phyloP scores from a whole-genome alignment of 2,329 filamentous ascomycete genomes.

The Epichloe festucae region DNA sequence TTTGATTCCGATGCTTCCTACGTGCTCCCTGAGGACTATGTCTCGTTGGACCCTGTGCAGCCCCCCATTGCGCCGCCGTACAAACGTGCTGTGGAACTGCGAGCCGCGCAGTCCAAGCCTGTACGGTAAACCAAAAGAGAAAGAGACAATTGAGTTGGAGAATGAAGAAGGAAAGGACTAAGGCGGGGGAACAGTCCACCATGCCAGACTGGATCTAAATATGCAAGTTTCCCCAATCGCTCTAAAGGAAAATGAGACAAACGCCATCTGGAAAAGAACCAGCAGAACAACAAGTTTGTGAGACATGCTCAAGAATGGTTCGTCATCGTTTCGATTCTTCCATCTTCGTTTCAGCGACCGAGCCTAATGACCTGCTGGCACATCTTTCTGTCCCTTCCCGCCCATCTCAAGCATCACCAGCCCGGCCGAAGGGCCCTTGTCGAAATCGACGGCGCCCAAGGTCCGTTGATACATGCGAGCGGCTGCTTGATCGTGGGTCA shows the following conservation, averaged over 20 bases:
- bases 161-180: not conserved
- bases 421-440: conserved; percentile 27
- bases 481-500: conserved; percentile 30
- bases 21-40: conserved; percentile 70
- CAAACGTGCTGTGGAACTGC: conserved; percentile 73
- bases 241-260: not conserved
- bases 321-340: not conserved
- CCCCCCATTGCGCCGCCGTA: conserved; percentile 97
- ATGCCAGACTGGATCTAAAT: not conserved
- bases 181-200: not conserved
- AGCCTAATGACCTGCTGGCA: conserved; percentile 18
- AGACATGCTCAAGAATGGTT: not conserved
- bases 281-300: not conserved
- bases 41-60: conserved; percentile 83
- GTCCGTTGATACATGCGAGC: conserved; percentile 34
- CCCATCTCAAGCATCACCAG: conserved; percentile 29
- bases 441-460: conserved; percentile 31
- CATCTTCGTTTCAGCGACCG: not conserved
- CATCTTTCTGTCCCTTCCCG: conserved; percentile 22
- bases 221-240: not conserved
- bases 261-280: not conserved
- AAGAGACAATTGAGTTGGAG: not conserved
- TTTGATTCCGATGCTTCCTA: conserved; percentile 97
- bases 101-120: conserved; percentile 21
- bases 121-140: conserved; percentile 1